Conservation (phyloP, 768 basidiomycete species). For the Tylopilus vinaceipallidus region DNA sequence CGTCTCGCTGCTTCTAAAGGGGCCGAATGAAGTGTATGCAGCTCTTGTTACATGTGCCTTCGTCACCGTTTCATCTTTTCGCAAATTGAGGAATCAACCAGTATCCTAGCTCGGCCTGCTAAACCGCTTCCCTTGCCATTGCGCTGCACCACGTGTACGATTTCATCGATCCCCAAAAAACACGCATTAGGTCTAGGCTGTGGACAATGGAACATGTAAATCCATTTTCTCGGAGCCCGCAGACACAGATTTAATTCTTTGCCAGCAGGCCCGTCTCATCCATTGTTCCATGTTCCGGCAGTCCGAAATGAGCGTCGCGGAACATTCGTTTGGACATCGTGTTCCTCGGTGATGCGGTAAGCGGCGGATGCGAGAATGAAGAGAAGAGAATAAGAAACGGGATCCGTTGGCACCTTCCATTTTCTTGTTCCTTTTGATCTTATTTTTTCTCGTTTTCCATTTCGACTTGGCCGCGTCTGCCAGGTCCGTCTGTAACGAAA, state of each 20-base stretch:
- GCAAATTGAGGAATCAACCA: neutral
- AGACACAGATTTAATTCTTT: slow-evolving; percentile 4
- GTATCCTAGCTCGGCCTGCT: neutral
- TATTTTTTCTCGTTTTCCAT: neutral
- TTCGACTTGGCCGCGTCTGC: neutral
- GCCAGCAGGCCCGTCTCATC: neutral
- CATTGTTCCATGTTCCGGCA: slow-evolving; percentile 6
- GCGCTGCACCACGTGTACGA: slow-evolving; percentile 13
- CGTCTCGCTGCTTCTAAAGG: neutral
- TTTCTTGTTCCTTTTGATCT: neutral
- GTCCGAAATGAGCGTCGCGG: slow-evolving; percentile 23
- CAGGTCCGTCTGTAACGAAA: slow-evolving; percentile 2
- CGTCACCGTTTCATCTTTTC: slow-evolving; percentile 2
- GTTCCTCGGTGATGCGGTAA: slow-evolving; percentile 7
- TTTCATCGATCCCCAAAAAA: neutral
- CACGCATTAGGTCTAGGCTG: neutral
- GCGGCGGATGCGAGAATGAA: slow-evolving; percentile 10
- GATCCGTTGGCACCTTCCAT: slow-evolving; percentile 10
- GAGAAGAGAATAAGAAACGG: neutral
- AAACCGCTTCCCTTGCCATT: neutral
- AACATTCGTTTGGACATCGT: slow-evolving; percentile 11
- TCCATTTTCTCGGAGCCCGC: neutral
- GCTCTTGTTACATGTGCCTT: neutral
- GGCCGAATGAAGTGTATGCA: too few relatives aligned
- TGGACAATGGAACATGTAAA: slow-evolving; percentile 7